Evolutionary conservation across 768 basidiomycete genomes (phyloP), one percentile per base, ranked within the genome.

Genomic region (Phaeolepiota aurea): DNA sequence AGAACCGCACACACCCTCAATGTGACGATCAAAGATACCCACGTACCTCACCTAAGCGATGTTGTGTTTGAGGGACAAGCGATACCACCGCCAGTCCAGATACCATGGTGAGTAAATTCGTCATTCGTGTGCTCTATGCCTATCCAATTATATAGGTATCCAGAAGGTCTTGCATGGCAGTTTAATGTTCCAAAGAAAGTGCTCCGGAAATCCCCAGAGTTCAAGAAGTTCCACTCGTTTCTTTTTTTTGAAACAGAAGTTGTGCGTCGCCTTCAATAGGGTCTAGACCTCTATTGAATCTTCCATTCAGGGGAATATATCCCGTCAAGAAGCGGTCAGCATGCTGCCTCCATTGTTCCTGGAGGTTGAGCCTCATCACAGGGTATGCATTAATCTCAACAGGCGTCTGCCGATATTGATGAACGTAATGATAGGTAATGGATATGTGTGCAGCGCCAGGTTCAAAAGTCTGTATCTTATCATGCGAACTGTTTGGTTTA

Each of bases 381-480:
- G 66, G 52, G 86, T 80, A 54, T 38, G 71, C 62, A 42, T 5
- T 37, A 4, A 23, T 12, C 20, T 35, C 16, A 5, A 9, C 33
- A 35, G 33, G 16, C 33, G n/a, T n/a, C n/a, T n/a, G n/a, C n/a
- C n/a, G n/a, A n/a, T n/a, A n/a, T n/a, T n/a, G n/a, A n/a, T n/a
- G 7, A 35, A 5, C 33, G 9, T 5, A n/a, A 35, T 35, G 7
- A 5, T 42, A 87, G 79, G 85, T 89, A 14, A 79, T 98, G 52
- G 96, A 99, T 59, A 91, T 94, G 88, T 99, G 96, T 56, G 96
- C 96, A 13, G 94, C 96, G 1, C 96, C 96, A 0, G 96, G 96
- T 3, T 96, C 92, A 16, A 99, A 99, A 69, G 88, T 87, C 48
- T 21, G 55, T 44, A 19, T 41, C 21, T 38, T 32, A 2, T 31